Percentiles rank a stretch among this genome's conserved stretches.
Conservation (phyloP, 169 alveolate genomes). For the Eimeria zaria region DNA sequence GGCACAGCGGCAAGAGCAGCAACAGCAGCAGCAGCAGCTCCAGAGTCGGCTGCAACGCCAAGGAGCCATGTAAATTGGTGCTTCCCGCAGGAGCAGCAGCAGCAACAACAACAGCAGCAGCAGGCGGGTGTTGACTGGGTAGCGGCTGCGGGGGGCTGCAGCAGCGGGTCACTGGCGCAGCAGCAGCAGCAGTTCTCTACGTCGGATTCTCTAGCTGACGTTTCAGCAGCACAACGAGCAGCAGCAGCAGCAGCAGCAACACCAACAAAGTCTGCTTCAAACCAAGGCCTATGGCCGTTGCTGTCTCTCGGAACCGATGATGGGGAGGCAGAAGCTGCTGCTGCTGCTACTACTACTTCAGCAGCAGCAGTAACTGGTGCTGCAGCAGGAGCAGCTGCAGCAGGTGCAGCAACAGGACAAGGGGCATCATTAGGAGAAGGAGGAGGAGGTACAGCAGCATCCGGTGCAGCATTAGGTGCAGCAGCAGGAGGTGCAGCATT, state of each 20-base stretch:
- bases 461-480: not conserved
- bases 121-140: not conserved
- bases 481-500: conserved; percentile 15
- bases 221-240: not conserved
- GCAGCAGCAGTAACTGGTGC: conserved; percentile 24
- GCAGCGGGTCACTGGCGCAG: not conserved
- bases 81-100: no score
- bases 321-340: conserved; percentile 37
- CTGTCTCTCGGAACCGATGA: conserved; percentile 25
- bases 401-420: not conserved
- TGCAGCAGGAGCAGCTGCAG: conserved; percentile 26
- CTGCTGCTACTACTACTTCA: conserved; percentile 15
- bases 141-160: not conserved
- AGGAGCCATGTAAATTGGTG: not conserved
- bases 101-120: conserved; percentile 27
- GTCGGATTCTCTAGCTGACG: not conserved
- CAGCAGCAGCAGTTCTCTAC: conserved; percentile 21
- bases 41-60: not conserved
- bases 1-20: not conserved
- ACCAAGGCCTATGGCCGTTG: conserved; percentile 23
- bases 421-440: not conserved
- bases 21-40: not conserved
- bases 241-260: conserved; percentile 34
- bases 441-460: not conserved
- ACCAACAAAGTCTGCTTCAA: not conserved